phyloP scores from a whole-genome alignment of 116 monocot species.

The Phalaenopsis hybrid region DNA sequence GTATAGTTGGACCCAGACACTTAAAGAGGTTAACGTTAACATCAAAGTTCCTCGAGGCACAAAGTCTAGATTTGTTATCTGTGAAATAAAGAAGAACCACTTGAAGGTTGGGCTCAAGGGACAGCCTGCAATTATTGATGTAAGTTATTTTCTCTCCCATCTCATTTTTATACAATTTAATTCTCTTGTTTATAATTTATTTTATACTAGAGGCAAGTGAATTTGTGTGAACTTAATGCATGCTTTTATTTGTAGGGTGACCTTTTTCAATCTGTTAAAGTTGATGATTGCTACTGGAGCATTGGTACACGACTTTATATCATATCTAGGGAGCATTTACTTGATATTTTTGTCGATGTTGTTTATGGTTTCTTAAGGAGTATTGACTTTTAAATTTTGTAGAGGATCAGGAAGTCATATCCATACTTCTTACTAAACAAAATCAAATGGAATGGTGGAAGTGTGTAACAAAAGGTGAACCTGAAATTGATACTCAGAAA shows the following conservation, averaged over 20 bases:
- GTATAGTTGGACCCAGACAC: constrained; percentile 85
- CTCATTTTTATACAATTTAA: neutral
- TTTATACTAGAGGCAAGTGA: neutral
- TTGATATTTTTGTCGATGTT: constrained; percentile 8
- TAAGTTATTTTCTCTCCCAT: constrained; percentile 19
- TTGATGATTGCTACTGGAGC: constrained; percentile 97
- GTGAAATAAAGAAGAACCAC: constrained; percentile 73
- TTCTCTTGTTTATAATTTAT: neutral
- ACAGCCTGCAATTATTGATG: constrained; percentile 56
- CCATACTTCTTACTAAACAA: constrained; percentile 83
- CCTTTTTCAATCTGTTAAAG: constrained; percentile 54
- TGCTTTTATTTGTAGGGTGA: constrained; percentile 49
- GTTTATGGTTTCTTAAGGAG: neutral
- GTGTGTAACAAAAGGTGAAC: constrained; percentile 65
- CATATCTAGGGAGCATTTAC: neutral
- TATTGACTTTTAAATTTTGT: constrained; percentile 4
- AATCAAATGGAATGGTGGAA: constrained; percentile 99
- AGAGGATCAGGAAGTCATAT: constrained; percentile 83
- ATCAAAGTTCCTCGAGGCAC: constrained; percentile 75
- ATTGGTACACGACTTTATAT: constrained; percentile 41
- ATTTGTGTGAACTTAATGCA: neutral
- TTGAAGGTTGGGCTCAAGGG: constrained; percentile 75
- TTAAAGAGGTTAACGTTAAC: constrained; percentile 68
- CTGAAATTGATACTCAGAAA: constrained; percentile 89
- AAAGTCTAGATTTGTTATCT: constrained; percentile 69